Conservation (phyloP, 139 green algal genomes). For the Tetradesmus obliquus region DNA sequence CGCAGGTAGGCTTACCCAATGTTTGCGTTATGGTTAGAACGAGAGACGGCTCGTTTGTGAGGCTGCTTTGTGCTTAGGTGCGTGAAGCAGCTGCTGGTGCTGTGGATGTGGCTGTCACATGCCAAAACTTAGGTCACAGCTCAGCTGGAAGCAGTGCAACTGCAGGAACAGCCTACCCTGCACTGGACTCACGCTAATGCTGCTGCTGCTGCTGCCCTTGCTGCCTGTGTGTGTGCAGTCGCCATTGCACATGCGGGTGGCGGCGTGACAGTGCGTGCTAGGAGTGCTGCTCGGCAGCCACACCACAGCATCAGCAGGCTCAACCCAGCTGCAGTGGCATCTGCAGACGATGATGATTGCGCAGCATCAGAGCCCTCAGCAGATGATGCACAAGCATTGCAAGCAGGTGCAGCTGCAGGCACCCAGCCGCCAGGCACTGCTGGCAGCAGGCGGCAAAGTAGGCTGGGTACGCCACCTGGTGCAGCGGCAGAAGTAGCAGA, state of each 20-base stretch:
- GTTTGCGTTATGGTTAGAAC: too few relatives aligned
- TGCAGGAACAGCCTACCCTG: neutral
- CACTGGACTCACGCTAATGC: neutral
- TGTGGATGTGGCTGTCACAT: too few relatives aligned
- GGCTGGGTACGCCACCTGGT: too few relatives aligned
- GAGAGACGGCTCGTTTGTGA: too few relatives aligned
- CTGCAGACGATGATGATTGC: neutral
- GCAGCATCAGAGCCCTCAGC: neutral
- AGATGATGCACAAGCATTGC: neutral
- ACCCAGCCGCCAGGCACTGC: neutral
- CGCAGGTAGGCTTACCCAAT: neutral
- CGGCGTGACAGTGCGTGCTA: neutral
- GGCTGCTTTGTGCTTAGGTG: too few relatives aligned
- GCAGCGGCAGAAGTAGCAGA: neutral
- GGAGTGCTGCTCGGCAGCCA: neutral
- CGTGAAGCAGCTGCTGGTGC: too few relatives aligned
- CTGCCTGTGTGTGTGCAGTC: neutral
- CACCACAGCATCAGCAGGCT: conserved; percentile 8
- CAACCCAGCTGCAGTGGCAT: neutral
- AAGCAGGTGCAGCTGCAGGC: neutral
- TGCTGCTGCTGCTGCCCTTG: neutral
- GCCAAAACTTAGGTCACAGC: too few relatives aligned
- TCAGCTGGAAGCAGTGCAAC: neutral
- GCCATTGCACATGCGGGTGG: conserved; percentile 4
- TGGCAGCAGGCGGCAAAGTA: neutral